Evolutionary conservation across 179 eudicot species (phyloP), one percentile per base, ranked within the genome.

Genomic region (Vitellaria paradoxa): DNA sequence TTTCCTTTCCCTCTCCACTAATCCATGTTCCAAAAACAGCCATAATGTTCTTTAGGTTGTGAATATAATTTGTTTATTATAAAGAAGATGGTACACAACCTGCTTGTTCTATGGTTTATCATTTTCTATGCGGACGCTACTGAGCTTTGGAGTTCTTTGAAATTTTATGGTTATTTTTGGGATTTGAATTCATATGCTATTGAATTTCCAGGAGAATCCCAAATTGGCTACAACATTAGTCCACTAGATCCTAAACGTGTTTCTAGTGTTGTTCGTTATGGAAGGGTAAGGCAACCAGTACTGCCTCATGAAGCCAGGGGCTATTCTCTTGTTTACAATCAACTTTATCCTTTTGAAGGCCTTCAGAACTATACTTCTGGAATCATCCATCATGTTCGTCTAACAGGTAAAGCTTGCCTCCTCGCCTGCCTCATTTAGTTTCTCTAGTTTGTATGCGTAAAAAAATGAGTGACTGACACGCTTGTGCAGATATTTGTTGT

Each of bases 331-430:
- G 82, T 92, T 37, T 94, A 94, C 82, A 88, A 79, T 72, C 98
- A 94, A 78, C 91, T 91, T 37, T 92, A 94, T 77, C 94, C 98
- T 53, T 94, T 89, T 65, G 84, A 91, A 84, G 97, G 97, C 62
- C 92, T 94, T 47, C 89, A 88, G 86, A 94, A 94, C 70, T 94
- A 94, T 83, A 94, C 98, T 50, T 94, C 98, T 59, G 98, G 98
- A 57, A 92, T 94, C 45, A 92, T 94, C 55, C 98, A 94, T 80
- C 98, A 92, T 70, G 98, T 89, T 64, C 96, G 88, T 50, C 88
- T 94, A 46, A 91, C 89, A 77, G 98, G 98, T 91, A 83, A n/a
- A 42, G 12, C 21, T 42, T 4, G 5, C 65, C n/a, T 18, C 23
- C 53, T 37, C 56, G 5, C 17, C 46, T 11, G n/a, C 64, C 40